Conservation (phyloP, 257 asterid genomes). For the Gynochthodes officinalis region DNA sequence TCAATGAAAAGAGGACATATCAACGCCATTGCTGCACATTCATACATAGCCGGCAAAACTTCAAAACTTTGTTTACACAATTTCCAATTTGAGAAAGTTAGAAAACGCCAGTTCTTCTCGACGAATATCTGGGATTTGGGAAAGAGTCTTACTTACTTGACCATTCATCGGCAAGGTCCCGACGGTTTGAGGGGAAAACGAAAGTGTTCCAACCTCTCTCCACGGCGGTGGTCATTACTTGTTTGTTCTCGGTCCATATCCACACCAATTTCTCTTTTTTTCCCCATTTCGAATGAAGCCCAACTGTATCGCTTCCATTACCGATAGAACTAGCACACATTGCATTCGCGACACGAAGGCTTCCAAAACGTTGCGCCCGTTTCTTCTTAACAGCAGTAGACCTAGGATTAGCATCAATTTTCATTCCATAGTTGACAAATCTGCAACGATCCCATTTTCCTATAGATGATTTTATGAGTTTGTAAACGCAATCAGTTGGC, state of each 20-base stretch:
- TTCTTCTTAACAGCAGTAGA: background rate
- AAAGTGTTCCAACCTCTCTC: constrained; percentile 89
- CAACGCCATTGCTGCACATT: constrained; percentile 66
- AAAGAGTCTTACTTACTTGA: constrained; percentile 45
- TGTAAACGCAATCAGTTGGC: background rate
- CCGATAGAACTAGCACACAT: constrained; percentile 5
- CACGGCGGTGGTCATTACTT: constrained; percentile 84
- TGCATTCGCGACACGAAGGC: constrained; percentile 9
- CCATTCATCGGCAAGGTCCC: constrained; percentile 72
- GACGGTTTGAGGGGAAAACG: constrained; percentile 47
- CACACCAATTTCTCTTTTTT: constrained; percentile 50
- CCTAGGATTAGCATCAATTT: too few relatives aligned
- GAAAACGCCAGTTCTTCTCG: too few relatives aligned
- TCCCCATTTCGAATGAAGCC: constrained; percentile 1
- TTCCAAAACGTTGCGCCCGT: background rate
- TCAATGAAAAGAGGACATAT: constrained; percentile 61
- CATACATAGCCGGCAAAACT: constrained; percentile 11
- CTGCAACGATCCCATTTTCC: constrained; percentile 13
- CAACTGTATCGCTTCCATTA: background rate
- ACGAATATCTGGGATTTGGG: background rate
- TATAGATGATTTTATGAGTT: background rate
- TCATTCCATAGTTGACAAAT: constrained; percentile 2
- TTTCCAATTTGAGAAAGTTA: background rate
- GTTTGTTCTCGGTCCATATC: constrained; percentile 85
- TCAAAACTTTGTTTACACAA: background rate